phyloP scores from a whole-genome alignment of 805 yeast species.

The Torulaspora quercuum region DNA sequence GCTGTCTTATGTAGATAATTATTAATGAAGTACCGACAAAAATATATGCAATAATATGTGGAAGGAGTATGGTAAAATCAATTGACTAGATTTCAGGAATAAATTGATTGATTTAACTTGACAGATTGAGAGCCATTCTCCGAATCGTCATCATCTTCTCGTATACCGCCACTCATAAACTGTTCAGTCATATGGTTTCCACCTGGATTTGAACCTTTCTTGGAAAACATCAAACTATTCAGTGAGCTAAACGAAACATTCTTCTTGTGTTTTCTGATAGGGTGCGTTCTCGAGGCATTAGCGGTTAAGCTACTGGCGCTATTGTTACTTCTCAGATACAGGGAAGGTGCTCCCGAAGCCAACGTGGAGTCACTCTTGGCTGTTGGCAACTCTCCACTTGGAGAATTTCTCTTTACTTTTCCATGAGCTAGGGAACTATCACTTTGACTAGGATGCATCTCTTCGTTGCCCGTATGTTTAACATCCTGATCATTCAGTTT shows the following conservation, averaged over 20 bases:
- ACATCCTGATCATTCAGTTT: slow-evolving; percentile 23
- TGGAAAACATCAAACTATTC: slow-evolving; percentile 36
- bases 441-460: slow-evolving; percentile 4
- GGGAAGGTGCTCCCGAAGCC: slow-evolving; percentile 10
- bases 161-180: slow-evolving; percentile 32
- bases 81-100: slow-evolving; percentile 19
- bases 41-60: no score
- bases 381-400: slow-evolving; percentile 15
- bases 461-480: slow-evolving; percentile 6
- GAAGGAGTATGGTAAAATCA: no score
- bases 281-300: slow-evolving; percentile 25
- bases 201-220: slow-evolving; percentile 25
- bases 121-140: slow-evolving; percentile 20
- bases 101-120: slow-evolving; percentile 32
- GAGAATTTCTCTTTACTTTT: slow-evolving; percentile 15
- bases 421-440: slow-evolving; percentile 11
- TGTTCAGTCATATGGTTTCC: slow-evolving; percentile 26
- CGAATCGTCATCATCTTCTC: slow-evolving; percentile 30
- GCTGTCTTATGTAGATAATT: no score
- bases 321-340: slow-evolving; percentile 25
- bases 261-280: slow-evolving; percentile 34
- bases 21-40: no score
- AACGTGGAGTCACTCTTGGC: slow-evolving; percentile 8
- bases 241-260: slow-evolving; percentile 36
- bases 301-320: slow-evolving; percentile 26